These are phyloP conservation scores for Pseudoscleropodium purum DNA, from an alignment of 225 moss, liverwort and hornwort species.

Conservation along the genomic window DNA sequence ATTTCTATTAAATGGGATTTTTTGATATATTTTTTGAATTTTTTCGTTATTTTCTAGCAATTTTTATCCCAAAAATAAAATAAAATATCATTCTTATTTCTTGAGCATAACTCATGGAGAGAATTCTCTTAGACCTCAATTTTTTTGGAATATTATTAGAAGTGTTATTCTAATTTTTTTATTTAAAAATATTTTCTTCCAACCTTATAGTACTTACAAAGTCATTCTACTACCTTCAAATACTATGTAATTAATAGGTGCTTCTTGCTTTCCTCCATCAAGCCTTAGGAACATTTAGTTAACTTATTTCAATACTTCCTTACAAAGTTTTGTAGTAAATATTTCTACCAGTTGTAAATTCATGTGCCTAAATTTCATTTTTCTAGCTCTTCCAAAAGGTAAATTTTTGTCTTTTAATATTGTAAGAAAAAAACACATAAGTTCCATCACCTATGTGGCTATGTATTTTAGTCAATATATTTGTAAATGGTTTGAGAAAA, in stretches of 20 bases:
- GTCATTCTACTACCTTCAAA: neutral
- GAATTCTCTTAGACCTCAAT: neutral
- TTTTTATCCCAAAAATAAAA: neutral
- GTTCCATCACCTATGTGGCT: neutral
- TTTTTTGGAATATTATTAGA: neutral
- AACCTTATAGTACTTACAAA: neutral
- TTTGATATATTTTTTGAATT: fast-evolving
- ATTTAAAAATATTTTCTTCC: neutral
- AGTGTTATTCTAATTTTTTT: neutral
- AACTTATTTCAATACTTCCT: neutral
- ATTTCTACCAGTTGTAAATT: neutral
- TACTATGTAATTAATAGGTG: fast-evolving
- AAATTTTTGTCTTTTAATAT: neutral
- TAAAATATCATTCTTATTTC: neutral
- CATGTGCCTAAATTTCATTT: fast-evolving
- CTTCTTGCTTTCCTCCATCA: fast-evolving
- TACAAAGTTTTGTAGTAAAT: neutral
- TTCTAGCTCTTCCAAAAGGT: neutral
- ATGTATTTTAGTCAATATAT: neutral
- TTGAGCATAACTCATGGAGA: neutral
- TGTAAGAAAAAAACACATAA: neutral
- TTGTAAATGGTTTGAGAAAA: neutral
- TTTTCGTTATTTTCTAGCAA: neutral
- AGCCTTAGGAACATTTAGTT: fast-evolving
- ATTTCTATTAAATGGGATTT: fast-evolving